Evolutionary conservation across 176 grass and related monocot species (phyloP).

Genomic region (Musa acuminata): DNA sequence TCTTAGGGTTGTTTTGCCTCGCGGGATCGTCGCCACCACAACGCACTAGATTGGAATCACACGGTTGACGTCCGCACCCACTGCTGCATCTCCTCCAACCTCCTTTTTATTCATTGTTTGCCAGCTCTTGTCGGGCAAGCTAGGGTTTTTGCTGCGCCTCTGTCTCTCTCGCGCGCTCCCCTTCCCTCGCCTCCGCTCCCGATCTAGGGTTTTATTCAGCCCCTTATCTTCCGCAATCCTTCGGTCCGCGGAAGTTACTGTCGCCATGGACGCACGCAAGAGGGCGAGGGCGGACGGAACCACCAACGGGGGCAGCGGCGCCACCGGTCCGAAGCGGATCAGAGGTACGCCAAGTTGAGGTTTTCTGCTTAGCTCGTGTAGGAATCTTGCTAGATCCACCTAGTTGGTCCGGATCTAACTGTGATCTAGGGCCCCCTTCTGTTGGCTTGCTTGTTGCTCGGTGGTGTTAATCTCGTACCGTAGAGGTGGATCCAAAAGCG

Average conservation of each 20-base stretch:
- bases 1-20: too few relatives aligned
- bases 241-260: not conserved
- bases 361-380: not conserved
- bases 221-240: not conserved
- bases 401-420: not conserved
- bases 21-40: not conserved
- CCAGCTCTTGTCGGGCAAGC: not conserved
- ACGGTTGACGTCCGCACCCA: not conserved
- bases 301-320: conserved; percentile 26
- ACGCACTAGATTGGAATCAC: not conserved
- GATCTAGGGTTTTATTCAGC: not conserved
- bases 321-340: conserved; percentile 34
- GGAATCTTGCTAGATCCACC: not conserved
- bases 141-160: not conserved
- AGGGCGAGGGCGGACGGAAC: conserved; percentile 34
- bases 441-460: not conserved
- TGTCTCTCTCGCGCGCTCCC: not conserved
- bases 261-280: conserved; percentile 57
- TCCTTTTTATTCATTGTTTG: not conserved
- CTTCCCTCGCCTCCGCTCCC: too few relatives aligned
- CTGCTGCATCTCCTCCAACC: not conserved
- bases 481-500: not conserved
- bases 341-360: conserved; percentile 32
- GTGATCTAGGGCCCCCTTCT: not conserved
- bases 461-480: not conserved